phyloP scores from a whole-genome alignment of 257 asterid species.

The Parsonsia alboflavescens region DNA sequence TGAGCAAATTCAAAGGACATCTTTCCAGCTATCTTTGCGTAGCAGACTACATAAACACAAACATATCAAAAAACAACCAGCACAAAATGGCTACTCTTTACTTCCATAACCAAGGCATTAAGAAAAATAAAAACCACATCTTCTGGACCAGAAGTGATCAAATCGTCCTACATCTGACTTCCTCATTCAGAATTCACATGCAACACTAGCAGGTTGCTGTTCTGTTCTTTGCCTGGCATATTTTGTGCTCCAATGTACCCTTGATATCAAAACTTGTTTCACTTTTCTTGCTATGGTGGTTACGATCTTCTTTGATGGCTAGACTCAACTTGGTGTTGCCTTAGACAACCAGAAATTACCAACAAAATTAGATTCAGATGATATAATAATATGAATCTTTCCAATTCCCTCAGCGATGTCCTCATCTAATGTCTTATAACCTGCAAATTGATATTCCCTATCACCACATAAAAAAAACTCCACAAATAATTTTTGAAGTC shows the following conservation, averaged over 20 bases:
- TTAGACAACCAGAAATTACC: neutral
- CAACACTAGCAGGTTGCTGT: neutral
- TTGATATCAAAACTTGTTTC: neutral
- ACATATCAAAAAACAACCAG: neutral
- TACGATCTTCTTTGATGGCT: neutral
- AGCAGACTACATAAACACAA: neutral
- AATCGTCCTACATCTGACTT: neutral
- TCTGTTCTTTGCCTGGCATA: neutral
- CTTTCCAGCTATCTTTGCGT: neutral
- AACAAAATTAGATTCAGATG: neutral
- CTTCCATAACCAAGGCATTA: neutral
- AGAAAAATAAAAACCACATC: neutral
- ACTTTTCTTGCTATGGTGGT: neutral
- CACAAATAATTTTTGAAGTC: neutral
- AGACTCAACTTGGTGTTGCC: neutral
- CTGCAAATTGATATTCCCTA: neutral
- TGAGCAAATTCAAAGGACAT: neutral
- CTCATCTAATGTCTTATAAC: neutral
- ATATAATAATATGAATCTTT: neutral
- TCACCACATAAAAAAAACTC: neutral
- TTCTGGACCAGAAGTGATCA: neutral
- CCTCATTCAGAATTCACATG: neutral
- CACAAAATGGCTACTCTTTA: neutral
- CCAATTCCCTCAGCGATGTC: neutral
- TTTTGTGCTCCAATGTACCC: neutral